A percentile compares a stretch with the other conserved stretches of the same genome.
These are phyloP conservation scores for Haematococcus sp. DNA, from an alignment of 139 green algal genomes.

Conservation along the genomic window DNA sequence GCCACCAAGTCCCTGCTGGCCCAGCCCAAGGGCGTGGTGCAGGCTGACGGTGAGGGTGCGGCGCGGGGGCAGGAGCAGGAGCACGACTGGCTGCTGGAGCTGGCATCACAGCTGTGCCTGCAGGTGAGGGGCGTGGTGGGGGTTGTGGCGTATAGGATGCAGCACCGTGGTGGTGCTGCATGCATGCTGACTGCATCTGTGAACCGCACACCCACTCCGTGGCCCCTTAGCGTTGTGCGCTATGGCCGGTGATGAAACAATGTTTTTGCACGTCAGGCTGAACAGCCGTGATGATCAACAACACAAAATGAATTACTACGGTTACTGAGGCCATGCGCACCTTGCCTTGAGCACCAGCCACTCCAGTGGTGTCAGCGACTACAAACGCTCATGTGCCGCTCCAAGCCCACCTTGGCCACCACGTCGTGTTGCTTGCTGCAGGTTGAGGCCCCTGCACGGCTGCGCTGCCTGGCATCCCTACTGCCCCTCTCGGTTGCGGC, in stretches of 20 bases:
- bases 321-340: conserved; percentile 40
- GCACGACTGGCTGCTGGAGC: conserved; percentile 37
- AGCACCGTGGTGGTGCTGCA: too few relatives aligned
- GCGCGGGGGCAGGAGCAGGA: background rate
- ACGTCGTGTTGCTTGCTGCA: conserved; percentile 9
- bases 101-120: conserved; percentile 31
- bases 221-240: too few relatives aligned
- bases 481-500: conserved; percentile 26
- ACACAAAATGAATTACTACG: conserved; percentile 48
- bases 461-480: conserved; percentile 34
- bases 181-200: too few relatives aligned
- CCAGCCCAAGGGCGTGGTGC: background rate
- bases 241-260: conserved; percentile 48
- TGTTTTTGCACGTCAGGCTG: conserved; percentile 73
- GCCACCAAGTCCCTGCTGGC: background rate
- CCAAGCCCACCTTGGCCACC: background rate
- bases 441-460: conserved; percentile 25
- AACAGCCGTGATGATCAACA: conserved; percentile 32
- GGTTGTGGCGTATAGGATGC: background rate
- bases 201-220: too few relatives aligned
- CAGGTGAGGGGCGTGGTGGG: background rate
- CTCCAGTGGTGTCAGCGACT: too few relatives aligned
- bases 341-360: too few relatives aligned
- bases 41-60: background rate
- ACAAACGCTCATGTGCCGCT: too few relatives aligned